Conservation (phyloP, 2,329 filamentous ascomycete species). For the Corniculantispora saksenae region DNA sequence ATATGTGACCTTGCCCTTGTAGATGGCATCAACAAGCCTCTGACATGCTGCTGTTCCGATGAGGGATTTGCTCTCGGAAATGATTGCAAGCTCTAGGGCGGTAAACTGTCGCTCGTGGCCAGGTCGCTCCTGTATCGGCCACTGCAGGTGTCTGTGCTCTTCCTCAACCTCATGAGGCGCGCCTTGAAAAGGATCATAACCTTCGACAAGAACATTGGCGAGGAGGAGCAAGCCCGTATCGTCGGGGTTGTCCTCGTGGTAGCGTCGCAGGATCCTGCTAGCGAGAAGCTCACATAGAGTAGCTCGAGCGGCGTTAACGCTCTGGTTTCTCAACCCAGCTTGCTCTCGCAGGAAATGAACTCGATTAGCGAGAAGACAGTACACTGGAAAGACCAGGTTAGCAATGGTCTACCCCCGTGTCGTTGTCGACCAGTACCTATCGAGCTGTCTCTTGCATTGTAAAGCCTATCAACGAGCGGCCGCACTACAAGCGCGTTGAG, state of each 20-base stretch:
- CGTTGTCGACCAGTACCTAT: conserved; percentile 42
- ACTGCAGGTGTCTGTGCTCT: conserved; percentile 44
- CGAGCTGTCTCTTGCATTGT: conserved; percentile 62
- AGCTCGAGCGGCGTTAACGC: conserved; percentile 68
- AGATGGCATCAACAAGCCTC: conserved; percentile 70
- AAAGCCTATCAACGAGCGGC: conserved; percentile 64
- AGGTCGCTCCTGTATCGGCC: conserved; percentile 40
- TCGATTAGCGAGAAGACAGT: conserved; percentile 70
- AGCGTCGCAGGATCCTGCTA: conserved; percentile 64
- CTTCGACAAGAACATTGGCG: conserved; percentile 68
- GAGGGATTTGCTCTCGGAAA: conserved; percentile 70
- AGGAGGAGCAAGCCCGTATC: conserved; percentile 63
- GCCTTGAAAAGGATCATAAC: conserved; percentile 72
- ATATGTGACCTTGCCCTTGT: conserved; percentile 68
- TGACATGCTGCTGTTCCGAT: conserved; percentile 67
- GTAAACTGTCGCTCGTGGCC: conserved; percentile 59
- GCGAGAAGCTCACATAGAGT: conserved; percentile 70
- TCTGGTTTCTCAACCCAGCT: conserved; percentile 65
- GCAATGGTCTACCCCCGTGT: background rate
- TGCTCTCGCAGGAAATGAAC: conserved; percentile 70
- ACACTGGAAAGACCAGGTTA: conserved; percentile 47
- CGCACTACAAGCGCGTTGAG: conserved; percentile 65
- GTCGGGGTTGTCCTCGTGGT: conserved; percentile 67
- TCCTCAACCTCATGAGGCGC: conserved; percentile 60
- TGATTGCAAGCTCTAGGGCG: conserved; percentile 70